A percentile compares a stretch with the other conserved stretches of the same genome.
phyloP scores from a whole-genome alignment of 768 basidiomycete species.

The Hysterangium stoloniferum region DNA sequence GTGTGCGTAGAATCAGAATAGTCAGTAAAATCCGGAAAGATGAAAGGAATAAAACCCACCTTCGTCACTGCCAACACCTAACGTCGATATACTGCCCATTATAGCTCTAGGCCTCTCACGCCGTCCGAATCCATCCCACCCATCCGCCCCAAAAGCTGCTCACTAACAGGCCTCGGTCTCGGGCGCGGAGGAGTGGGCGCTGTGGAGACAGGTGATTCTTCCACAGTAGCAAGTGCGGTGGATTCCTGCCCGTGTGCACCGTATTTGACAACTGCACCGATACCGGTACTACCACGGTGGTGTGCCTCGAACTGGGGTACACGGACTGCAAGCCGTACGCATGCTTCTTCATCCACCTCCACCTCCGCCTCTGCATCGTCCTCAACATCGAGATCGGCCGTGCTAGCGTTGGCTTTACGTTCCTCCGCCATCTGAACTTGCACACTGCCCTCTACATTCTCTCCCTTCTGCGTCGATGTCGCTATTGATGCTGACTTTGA shows the following conservation, averaged over 20 bases:
- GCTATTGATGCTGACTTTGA: not conserved
- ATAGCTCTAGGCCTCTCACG: constrained; percentile 24
- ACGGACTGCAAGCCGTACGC: not conserved
- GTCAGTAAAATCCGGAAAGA: not conserved
- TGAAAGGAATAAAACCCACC: constrained; percentile 3
- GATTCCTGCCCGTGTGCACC: no score
- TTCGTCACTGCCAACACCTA: constrained; percentile 23
- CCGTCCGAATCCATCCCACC: no score
- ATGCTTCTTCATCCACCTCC: constrained; percentile 2
- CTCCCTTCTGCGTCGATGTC: not conserved
- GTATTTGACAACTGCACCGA: not conserved
- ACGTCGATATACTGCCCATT: not conserved
- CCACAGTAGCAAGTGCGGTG: not conserved
- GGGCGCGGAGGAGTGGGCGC: constrained; percentile 35
- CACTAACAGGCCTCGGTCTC: constrained; percentile 53
- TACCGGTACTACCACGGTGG: not conserved
- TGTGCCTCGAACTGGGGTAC: not conserved
- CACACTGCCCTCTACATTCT: no score
- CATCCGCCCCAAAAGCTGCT: constrained; percentile 41
- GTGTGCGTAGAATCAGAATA: no score
- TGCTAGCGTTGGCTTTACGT: no score
- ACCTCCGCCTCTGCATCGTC: not conserved
- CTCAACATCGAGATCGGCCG: no score
- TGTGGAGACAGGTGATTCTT: not conserved
- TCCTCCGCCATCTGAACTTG: not conserved